phyloP scores from a whole-genome alignment of 176 grass and related monocot genomes.

The Carex parvula region DNA sequence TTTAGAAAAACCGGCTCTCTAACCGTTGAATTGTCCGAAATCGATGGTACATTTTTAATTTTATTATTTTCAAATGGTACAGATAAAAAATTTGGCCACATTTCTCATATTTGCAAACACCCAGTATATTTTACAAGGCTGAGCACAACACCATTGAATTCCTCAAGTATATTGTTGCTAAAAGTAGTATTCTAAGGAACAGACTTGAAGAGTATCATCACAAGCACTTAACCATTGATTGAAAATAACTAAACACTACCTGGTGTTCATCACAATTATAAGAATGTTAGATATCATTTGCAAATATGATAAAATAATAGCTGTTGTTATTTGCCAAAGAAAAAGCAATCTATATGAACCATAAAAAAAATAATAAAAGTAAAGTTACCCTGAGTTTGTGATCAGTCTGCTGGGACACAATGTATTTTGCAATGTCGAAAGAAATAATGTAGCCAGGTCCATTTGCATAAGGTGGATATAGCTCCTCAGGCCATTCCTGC shows the following conservation, averaged over 20 bases:
- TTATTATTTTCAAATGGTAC: no score
- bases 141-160: neutral
- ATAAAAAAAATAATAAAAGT: neutral
- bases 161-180: neutral
- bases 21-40: no score
- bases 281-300: neutral
- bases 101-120: neutral
- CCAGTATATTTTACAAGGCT: neutral
- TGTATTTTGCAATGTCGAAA: slow-evolving; percentile 47
- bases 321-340: neutral
- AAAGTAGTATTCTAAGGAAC: neutral
- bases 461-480: slow-evolving; percentile 87
- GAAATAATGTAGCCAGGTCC: slow-evolving; percentile 87
- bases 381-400: slow-evolving; percentile 51
- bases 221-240: neutral
- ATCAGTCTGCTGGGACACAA: slow-evolving; percentile 46
- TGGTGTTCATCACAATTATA: neutral
- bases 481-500: slow-evolving; percentile 94
- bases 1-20: no score
- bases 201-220: neutral
- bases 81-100: no score
- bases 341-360: neutral
- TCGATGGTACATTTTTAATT: no score
- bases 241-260: neutral
- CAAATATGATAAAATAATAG: neutral